Evolutionary conservation across 495 filamentous ascomycete genomes (phyloP).

Genomic region (Hypoxylon rickii): DNA sequence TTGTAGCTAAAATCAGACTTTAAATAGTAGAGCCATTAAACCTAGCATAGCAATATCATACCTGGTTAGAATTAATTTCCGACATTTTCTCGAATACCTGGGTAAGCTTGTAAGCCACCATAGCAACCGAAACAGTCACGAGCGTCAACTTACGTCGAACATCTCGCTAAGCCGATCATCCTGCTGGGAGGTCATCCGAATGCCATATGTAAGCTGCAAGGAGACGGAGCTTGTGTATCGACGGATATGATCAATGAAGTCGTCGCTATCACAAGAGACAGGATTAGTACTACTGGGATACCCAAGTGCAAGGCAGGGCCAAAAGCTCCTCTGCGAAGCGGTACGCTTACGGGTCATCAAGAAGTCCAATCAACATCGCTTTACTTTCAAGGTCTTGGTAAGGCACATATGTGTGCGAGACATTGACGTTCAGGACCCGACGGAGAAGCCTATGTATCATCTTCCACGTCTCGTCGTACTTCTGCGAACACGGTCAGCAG

Average conservation of each 20-base stretch:
- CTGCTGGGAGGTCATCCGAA: conserved; percentile 40
- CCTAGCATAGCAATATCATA: not conserved
- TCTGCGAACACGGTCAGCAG: not conserved
- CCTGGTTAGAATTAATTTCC: not conserved
- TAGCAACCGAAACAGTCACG: not conserved
- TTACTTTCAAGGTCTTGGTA: not conserved
- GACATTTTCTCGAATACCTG: not conserved
- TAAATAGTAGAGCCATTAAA: too few relatives aligned
- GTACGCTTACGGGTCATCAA: not conserved
- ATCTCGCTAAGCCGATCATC: conserved; percentile 47
- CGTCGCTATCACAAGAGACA: too few relatives aligned
- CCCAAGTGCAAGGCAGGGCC: too few relatives aligned
- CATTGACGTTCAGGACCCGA: conserved; percentile 10
- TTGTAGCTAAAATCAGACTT: too few relatives aligned
- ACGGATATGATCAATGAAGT: conserved; percentile 27
- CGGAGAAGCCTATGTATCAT: not conserved
- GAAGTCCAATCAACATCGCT: not conserved
- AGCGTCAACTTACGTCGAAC: conserved; percentile 39
- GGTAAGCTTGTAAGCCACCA: not conserved
- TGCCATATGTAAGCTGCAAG: conserved; percentile 51
- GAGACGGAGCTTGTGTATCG: conserved; percentile 49
- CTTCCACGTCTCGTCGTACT: not conserved
- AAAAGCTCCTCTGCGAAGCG: too few relatives aligned
- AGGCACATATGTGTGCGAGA: conserved; percentile 25
- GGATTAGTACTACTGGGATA: too few relatives aligned